These are phyloP conservation scores for Begonia masoniana DNA, from an alignment of 306 rosid genomes.

Conservation along the genomic window DNA sequence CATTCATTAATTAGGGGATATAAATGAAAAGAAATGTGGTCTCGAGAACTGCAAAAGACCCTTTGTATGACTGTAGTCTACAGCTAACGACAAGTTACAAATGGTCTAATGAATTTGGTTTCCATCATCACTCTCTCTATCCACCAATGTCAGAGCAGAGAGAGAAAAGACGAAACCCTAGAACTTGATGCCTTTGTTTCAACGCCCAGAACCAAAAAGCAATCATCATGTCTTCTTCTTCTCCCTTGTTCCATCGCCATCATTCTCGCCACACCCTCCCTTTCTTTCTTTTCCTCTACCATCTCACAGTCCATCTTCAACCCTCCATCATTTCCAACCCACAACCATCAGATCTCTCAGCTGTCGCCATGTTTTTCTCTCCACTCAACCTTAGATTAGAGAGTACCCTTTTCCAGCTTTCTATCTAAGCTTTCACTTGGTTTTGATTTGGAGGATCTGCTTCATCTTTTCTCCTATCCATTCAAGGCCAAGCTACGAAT, in stretches of 20 bases:
- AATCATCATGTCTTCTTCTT: slow-evolving; percentile 61
- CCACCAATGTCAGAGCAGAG: slow-evolving; percentile 9
- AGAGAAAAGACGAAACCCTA: slow-evolving; percentile 13
- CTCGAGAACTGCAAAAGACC: too few relatives aligned
- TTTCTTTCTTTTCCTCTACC: slow-evolving; percentile 22
- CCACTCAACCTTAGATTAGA: background rate
- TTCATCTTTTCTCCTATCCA: slow-evolving; percentile 1
- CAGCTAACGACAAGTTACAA: background rate
- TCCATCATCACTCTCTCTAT: slow-evolving; percentile 11
- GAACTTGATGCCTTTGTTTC: slow-evolving; percentile 22
- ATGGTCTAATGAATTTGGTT: slow-evolving; percentile 6
- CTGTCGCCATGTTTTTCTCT: slow-evolving; percentile 1
- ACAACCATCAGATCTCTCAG: slow-evolving; percentile 31
- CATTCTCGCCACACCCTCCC: slow-evolving; percentile 4
- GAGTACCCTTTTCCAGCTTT: too few relatives aligned
- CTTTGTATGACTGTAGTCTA: background rate
- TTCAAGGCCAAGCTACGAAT: background rate
- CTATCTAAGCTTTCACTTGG: too few relatives aligned
- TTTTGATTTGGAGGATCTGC: too few relatives aligned
- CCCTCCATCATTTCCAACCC: slow-evolving; percentile 34
- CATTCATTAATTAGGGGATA: background rate
- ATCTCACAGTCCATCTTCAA: slow-evolving; percentile 27
- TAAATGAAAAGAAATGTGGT: background rate
- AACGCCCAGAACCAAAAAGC: slow-evolving; percentile 23
- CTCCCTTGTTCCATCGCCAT: slow-evolving; percentile 55